Conservation (phyloP, 2,329 filamentous ascomycete genomes). For the Neopestalotiopsis clavispora region DNA sequence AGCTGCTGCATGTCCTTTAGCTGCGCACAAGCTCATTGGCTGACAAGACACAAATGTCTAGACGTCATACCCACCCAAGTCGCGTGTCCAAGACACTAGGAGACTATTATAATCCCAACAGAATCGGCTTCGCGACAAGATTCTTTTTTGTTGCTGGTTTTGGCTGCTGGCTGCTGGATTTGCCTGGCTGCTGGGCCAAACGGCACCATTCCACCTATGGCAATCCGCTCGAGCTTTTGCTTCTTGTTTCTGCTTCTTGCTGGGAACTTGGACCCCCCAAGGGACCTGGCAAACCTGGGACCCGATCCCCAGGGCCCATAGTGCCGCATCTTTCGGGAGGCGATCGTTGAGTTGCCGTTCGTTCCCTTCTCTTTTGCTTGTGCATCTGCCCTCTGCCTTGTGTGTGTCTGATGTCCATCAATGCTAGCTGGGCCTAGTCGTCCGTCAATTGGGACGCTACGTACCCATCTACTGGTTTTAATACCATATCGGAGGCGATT, state of each 20-base stretch:
- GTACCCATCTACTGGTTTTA: neutral
- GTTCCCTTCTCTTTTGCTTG: no score
- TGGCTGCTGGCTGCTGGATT: neutral
- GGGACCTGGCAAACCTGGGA: neutral
- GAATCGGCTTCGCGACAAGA: slow-evolving; percentile 12
- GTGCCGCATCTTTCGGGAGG: slow-evolving; percentile 5
- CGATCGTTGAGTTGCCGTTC: slow-evolving; percentile 11
- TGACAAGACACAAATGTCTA: slow-evolving; percentile 2
- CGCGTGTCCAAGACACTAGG: slow-evolving; percentile 1
- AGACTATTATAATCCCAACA: slow-evolving; percentile 13
- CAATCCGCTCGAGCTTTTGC: slow-evolving; percentile 1
- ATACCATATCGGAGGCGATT: no score
- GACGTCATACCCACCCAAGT: slow-evolving; percentile 11
- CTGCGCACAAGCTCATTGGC: slow-evolving; percentile 12
- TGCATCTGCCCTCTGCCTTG: no score
- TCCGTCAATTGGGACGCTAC: neutral
- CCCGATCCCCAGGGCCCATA: slow-evolving; percentile 1
- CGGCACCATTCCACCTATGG: slow-evolving; percentile 11
- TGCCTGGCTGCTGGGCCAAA: neutral
- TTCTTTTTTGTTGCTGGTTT: neutral
- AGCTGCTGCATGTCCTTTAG: neutral
- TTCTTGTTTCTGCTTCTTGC: neutral
- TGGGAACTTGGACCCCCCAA: neutral
- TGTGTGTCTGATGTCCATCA: no score
- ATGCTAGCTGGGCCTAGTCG: neutral